Base-by-base conservation (phyloP, 1,284 basidiomycete genomes). In the Pascua sp. region DNA sequence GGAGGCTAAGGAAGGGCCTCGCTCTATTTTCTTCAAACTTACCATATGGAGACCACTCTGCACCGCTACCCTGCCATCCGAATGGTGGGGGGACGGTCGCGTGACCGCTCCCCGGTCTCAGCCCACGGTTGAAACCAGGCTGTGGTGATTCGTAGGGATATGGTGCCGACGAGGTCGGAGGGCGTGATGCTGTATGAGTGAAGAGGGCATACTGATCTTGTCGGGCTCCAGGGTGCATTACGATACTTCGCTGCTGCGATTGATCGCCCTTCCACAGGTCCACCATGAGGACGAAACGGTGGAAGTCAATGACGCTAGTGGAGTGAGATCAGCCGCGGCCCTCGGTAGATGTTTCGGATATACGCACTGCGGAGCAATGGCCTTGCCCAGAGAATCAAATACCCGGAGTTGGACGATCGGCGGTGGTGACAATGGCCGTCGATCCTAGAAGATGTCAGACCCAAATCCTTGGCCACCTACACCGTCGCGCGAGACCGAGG, bases 241-340 rank as follows among this genome's bases (percentile, higher is more conserved):
- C 90, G 18, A 93, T 84, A 71, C 92, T 92, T 79, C 88, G 86
- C 67, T 92, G 89, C 42, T 85, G 83, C 60, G 82, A 84, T 39
- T 85, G 86, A 67, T 91, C 90, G 44, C 81, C 82, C 0, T 89
- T 90, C 88, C 90, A 92, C 1, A 94, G 79, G 75, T 94, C 91
- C 13, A 90, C 90, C 46, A 89, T 90, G 32, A 91, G 87, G 47
- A 95, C 77, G 70, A 95, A 88, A 77, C 91, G 91, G 1, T 88
- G 88, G 59, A 82, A 85, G 72, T 93, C 88, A 51, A 94, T 44
- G n/a, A 47, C 24, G 18, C 59, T 61, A 49, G 3, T 10, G 17
- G 17, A 44, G 43, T 44, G 10, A 16, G 43, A 12, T n/a, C 24
- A 32, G 24, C 24, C 43, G 43, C 17, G 16, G 10, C 11, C 12